Evolutionary conservation across 495 filamentous ascomycete genomes (phyloP), one percentile per base, ranked within the genome.

Genomic region (Amorphotheca resinae): DNA sequence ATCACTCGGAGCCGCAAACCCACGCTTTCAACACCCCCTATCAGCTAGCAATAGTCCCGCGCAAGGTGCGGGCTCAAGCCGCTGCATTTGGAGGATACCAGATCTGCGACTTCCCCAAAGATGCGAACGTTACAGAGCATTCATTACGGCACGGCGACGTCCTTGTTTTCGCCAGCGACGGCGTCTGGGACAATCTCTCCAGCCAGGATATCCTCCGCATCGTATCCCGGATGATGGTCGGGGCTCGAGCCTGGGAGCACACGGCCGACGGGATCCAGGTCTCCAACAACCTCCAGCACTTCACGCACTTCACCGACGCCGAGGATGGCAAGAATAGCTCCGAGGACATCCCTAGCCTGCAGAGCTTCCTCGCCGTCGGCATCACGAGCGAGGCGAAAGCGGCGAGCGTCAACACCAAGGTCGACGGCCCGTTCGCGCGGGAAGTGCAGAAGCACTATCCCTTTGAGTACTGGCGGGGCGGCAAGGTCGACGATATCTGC

Each of bases 11-110:
- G 26, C 81, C 86, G 17, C 91, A 98, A 59, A 96, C 85, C 0
- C 93, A 98, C 59, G 86, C 82, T 17, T 98, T 98, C 69, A 98
- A 98, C 62, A 95, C 89, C 0, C 91, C 91, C 2, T 96, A 80
- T 61, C 91, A 98, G 62, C 76, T 98, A 15, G 87, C 85, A 48
- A 76, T 94, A 46, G 79, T 95, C 28, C 89, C 91, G 4, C 72
- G 80, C 7, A 75, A 72, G 50, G 78, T 94, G 65, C 72, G 84
- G 33, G 68, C 71, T 4, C 82, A 88, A 52, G 77, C 82, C 12
- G 74, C 73, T 16, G 68, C 81, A 31, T 95, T 93, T 53, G 89
- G 87, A 11, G 85, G 87, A n/a, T 67, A 67, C 1, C 81, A 77
- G 46, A 67, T 93, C 9, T 73, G 76, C 53, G 91, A 98, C 60